A percentile compares a stretch with the other conserved stretches of the same genome.
phyloP scores from a whole-genome alignment of 148 eudicot genomes.

The Silene latifolia region DNA sequence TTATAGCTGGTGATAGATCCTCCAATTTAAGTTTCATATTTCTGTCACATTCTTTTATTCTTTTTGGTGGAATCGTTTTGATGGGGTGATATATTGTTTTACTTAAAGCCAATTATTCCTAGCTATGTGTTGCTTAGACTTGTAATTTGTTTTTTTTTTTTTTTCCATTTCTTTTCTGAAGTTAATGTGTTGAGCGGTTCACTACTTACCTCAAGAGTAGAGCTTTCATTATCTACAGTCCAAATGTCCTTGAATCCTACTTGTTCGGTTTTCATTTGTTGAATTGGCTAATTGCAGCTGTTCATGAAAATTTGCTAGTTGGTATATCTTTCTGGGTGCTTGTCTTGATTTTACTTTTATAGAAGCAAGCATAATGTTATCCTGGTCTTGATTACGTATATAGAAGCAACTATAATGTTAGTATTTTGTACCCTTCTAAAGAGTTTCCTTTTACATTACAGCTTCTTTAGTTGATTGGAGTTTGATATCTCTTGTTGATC shows the following conservation, averaged over 20 bases:
- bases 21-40: too few species aligned
- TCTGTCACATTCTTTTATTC: too few species aligned
- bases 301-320: background rate
- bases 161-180: background rate
- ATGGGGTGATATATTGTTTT: too few species aligned
- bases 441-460: constrained; percentile 36
- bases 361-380: background rate
- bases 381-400: background rate
- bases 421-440: constrained; percentile 4
- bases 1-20: too few species aligned
- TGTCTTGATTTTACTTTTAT: background rate
- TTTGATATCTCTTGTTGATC: constrained; percentile 67
- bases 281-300: background rate
- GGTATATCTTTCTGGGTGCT: background rate
- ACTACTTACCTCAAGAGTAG: constrained; percentile 1
- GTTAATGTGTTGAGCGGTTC: background rate
- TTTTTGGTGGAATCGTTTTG: too few species aligned
- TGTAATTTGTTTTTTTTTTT: background rate
- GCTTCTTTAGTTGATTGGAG: constrained; percentile 89
- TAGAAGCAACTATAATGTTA: background rate
- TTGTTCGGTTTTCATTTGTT: background rate
- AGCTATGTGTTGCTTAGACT: background rate
- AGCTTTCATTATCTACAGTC: background rate
- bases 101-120: too few species aligned
- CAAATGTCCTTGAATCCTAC: background rate